Base-by-base conservation (phyloP, 108 stramenopile species). In the Nannochloropsis salina region DNA sequence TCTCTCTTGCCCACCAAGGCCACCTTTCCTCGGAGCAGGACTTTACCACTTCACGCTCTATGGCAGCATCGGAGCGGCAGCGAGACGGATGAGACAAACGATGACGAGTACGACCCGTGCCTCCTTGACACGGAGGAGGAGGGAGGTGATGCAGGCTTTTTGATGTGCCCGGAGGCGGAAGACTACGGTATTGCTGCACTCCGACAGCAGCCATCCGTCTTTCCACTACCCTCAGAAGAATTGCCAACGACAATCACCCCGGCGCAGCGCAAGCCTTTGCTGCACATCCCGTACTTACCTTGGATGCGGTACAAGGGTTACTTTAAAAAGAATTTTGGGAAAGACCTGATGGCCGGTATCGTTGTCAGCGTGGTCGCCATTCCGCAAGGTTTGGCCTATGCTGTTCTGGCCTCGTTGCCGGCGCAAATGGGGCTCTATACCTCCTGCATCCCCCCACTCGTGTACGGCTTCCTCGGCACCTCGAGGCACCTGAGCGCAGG, bases 321-420 rank as follows among this genome's bases (percentile, higher is more conserved):
- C 61, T 74, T 74, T n/a, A 74, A 74, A n/a, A 74, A 74, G 10
- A 21, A 83, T 44, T 18, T 74, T n/a, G 15, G 61, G 61, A 74
- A 74, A n/a, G 90, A 89, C 45, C 3, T 93, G 41, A 82, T 93
- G 44, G 94, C 94, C 2, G 94, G 94, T 0, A 31, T 91, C 8
- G 93, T 93, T 0, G 94, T 96, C 6, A 93, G 93, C 42, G 92
- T 95, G 80, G 94, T 96, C 93, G 90, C 94, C 42, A 92, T 96
- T 45, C 94, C 94, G 3, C 94, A 95, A 85, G 90, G 90, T 80
- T 93, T 96, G 93, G 88, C 90, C 41, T 95, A 96, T 90, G 94
- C 95, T 81, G 90, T 92, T 61, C 82, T 96, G 6, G 96, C 96
- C 82, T 92, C 92, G 5, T 80, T 96, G 20, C 94, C 94, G 10